Evolutionary conservation across 1,284 basidiomycete genomes (phyloP), one percentile per base, ranked within the genome.

Genomic region (Golubevia sp.): DNA sequence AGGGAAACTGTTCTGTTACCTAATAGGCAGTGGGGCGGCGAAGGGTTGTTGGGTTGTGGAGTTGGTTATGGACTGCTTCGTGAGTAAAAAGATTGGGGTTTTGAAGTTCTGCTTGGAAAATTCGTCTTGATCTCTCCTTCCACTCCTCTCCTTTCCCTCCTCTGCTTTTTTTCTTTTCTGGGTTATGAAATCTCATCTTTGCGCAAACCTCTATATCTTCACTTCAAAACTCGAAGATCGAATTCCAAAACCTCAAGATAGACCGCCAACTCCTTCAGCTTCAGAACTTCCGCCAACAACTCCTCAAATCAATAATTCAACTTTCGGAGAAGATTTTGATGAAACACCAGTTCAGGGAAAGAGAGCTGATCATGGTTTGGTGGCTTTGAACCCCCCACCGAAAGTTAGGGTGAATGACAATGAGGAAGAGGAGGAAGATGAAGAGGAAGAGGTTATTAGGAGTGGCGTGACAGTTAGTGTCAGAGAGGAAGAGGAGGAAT

Each of bases 1-100:
- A 68, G 83, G 21, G 84, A 84, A 57, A 78, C 78, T 30, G 79
- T 83, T 59, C 71, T 76, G 24, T 69, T 76, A 20, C 66, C 67
- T 18, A 74, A 74, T 55, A 61, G 78, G 3, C 73, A 79, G 26
- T 81, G 78, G 78, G 78, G 78, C 25, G 78, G 78, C 7, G 78
- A 81, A 30, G 78, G 78, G 4, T 55, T 81, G 3, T 69, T 81
- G 0, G 78, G 78, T 5, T 81, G 78, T 59, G 78, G 78, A 20
- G 75, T 81, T 2, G 78, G 78, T 5, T 81, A 74, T 38, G 78
- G 78, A 2, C 69, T 81, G 0, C 59, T 81, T 56, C 78, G 63
- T 71, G 30, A 34, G 30, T 34, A 34, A 11, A 34, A 34, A 34
- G 30, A 34, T 3, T 34, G n/a, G n/a, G n/a, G n/a, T n/a, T n/a